phyloP scores from a whole-genome alignment of 2,329 filamentous ascomycete species.

The Diaporthe nobilis region DNA sequence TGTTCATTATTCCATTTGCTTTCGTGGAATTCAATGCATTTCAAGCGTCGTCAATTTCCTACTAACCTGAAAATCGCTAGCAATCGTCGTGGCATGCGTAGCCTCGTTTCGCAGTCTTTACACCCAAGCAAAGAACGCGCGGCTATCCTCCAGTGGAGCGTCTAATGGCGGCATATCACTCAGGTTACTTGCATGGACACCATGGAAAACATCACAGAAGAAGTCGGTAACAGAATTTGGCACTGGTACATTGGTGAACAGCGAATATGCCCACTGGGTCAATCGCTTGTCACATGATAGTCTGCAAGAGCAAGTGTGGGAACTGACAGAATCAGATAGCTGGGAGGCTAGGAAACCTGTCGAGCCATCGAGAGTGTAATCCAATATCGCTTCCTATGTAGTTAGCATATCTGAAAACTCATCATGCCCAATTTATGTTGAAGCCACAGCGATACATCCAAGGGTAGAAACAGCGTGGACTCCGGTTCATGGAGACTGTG shows the following conservation, averaged over 20 bases:
- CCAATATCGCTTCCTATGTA: neutral
- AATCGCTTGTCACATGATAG: constrained; percentile 3
- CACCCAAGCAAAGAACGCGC: neutral
- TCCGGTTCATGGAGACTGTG: neutral
- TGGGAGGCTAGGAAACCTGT: neutral
- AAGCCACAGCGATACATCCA: neutral
- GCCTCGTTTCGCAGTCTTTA: constrained; percentile 19
- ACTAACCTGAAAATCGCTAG: neutral
- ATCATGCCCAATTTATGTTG: neutral
- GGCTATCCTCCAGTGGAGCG: neutral
- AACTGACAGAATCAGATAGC: neutral
- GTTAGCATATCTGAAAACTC: neutral
- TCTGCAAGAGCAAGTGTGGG: neutral
- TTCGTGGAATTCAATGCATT: neutral
- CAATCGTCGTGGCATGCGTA: neutral
- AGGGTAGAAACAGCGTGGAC: neutral
- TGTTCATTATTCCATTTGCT: neutral
- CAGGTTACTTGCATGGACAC: neutral
- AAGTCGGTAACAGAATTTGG: neutral
- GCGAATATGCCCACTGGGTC: neutral
- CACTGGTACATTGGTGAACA: neutral
- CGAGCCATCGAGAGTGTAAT: neutral
- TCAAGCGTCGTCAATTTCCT: neutral
- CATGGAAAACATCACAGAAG: neutral
- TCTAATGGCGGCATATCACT: neutral